Evolutionary conservation across 2,329 filamentous ascomycete species (phyloP).

Genomic region (Pyricularia grisea): DNA sequence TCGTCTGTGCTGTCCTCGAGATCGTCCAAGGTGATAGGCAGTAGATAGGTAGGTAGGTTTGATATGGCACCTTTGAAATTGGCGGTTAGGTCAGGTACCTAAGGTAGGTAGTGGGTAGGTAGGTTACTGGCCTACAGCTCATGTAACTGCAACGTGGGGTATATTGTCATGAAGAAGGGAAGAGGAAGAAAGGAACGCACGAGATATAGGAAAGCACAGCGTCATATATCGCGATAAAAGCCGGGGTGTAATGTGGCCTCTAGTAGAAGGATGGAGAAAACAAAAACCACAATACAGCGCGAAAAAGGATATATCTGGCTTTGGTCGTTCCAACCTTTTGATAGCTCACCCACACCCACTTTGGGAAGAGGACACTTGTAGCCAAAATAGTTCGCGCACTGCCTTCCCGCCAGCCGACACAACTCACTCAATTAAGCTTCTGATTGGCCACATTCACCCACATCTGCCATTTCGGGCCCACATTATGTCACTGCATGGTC

Average conservation of each 20-base stretch:
- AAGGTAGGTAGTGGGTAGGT: background rate
- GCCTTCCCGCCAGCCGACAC: background rate
- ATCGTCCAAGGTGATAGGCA: background rate
- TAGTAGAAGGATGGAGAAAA: background rate
- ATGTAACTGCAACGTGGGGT: background rate
- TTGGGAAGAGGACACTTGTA: slow-evolving; percentile 1
- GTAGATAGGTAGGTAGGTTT: background rate
- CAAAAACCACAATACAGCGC: background rate
- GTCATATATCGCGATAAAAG: background rate
- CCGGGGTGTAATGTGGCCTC: background rate
- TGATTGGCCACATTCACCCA: background rate
- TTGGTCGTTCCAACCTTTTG: background rate
- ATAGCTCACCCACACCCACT: background rate
- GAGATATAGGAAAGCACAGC: background rate
- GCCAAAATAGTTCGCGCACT: background rate
- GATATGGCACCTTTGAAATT: too few species aligned
- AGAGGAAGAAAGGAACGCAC: background rate
- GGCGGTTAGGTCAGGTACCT: background rate
- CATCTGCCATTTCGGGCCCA: background rate
- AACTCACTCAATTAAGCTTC: background rate
- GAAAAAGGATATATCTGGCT: background rate
- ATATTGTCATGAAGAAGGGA: background rate
- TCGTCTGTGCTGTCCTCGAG: background rate
- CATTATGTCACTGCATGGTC: background rate
- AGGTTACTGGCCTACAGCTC: background rate